Percentiles rank a stretch among this genome's conserved stretches.
Conservation (phyloP, 2,329 filamentous ascomycete species). For the Acrodontium crateriforme region DNA sequence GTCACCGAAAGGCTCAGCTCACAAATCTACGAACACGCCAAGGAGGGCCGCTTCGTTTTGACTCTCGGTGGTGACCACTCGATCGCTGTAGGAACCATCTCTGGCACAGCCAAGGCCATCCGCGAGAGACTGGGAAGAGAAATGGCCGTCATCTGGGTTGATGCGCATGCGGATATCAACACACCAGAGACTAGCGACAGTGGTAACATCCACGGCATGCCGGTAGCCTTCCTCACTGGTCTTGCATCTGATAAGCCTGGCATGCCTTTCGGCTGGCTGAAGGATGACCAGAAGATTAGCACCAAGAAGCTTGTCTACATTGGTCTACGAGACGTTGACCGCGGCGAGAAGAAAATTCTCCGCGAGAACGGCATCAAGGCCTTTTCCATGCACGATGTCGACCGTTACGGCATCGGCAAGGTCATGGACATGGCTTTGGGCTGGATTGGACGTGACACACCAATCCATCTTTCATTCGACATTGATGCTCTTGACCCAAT, state of each 20-base stretch:
- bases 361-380: conserved; percentile 83
- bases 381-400: conserved; percentile 97
- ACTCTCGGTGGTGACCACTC: conserved; percentile 94
- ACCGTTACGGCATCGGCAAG: conserved; percentile 82
- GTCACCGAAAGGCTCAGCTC: conserved; percentile 68
- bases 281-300: conserved; percentile 55
- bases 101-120: conserved; percentile 72
- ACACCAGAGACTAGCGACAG: conserved; percentile 78
- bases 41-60: conserved; percentile 70
- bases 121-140: conserved; percentile 70
- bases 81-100: conserved; percentile 87
- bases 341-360: conserved; percentile 85
- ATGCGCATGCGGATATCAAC: conserved; percentile 97
- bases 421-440: conserved; percentile 98
- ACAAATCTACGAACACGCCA: conserved; percentile 79
- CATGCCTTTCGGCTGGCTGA: conserved; percentile 82
- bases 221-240: conserved; percentile 79
- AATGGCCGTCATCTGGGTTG: conserved; percentile 95
- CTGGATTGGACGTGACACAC: conserved; percentile 86
- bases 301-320: conserved; percentile 91
- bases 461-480: conserved; percentile 94
- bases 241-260: conserved; percentile 55
- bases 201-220: conserved; percentile 97
- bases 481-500: conserved; percentile 91
- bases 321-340: conserved; percentile 80